phyloP scores from a whole-genome alignment of 208 protist species.

The Trypanosoma cruzi region DNA sequence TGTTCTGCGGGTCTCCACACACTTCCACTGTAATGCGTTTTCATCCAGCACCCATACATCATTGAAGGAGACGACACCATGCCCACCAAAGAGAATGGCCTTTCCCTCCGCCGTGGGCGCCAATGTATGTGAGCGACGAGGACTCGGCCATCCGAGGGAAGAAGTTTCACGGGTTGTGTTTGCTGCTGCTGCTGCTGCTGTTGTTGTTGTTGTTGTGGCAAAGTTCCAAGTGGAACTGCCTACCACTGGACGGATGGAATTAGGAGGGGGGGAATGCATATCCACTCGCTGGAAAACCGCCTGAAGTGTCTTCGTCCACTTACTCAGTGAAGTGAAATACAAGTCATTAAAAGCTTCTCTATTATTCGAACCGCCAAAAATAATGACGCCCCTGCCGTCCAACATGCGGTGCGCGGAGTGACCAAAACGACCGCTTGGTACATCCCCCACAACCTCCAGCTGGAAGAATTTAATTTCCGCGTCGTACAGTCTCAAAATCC shows the following conservation, averaged over 20 bases:
- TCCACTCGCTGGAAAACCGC: conserved; percentile 14
- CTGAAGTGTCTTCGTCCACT: background rate
- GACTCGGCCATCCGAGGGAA: background rate
- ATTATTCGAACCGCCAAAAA: conserved; percentile 23
- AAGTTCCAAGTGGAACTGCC: background rate
- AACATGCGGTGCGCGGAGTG: conserved; percentile 9
- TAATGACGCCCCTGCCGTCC: conserved; percentile 2
- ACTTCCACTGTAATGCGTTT: conserved; percentile 10
- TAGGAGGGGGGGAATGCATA: background rate
- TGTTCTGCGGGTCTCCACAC: background rate
- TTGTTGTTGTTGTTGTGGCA: background rate
- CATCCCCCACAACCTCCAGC: conserved; percentile 9
- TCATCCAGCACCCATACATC: conserved; percentile 27
- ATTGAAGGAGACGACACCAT: conserved; percentile 12
- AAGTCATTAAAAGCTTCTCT: conserved; percentile 13
- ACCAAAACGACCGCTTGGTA: conserved; percentile 16
- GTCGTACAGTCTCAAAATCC: conserved; percentile 9
- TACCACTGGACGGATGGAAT: too few species aligned
- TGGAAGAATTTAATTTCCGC: background rate
- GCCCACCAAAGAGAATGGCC: conserved; percentile 17
- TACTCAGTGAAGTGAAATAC: background rate
- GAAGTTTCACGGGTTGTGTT: background rate
- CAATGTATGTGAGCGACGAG: conserved; percentile 23
- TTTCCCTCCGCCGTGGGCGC: conserved; percentile 5
- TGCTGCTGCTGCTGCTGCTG: background rate